A percentile compares a stretch with the other conserved stretches of the same genome.
Conservation (phyloP, 2,329 filamentous ascomycete species). For the Pyricularia grisea region DNA sequence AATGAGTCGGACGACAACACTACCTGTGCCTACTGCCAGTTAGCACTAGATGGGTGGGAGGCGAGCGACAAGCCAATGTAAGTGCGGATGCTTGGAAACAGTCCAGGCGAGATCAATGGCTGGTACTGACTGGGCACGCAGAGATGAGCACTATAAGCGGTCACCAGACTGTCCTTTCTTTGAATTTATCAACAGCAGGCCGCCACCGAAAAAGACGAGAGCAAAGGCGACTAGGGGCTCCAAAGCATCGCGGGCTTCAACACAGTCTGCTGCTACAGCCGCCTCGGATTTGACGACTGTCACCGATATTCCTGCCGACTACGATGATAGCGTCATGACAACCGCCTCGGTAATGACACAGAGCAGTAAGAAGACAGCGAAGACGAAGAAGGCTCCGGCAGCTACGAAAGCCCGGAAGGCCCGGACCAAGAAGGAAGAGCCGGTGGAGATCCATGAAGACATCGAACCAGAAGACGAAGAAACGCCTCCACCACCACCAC, state of each 20-base stretch:
- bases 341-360: slow-evolving; percentile 49
- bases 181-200: slow-evolving; percentile 49
- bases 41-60: slow-evolving; percentile 93
- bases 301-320: slow-evolving; percentile 35
- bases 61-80: slow-evolving; percentile 80
- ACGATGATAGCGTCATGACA: slow-evolving; percentile 51
- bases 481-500: slow-evolving; percentile 21
- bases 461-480: slow-evolving; percentile 18
- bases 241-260: slow-evolving; percentile 58
- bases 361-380: slow-evolving; percentile 38
- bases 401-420: slow-evolving; percentile 35
- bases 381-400: slow-evolving; percentile 45
- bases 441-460: slow-evolving; percentile 34
- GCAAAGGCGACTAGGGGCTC: slow-evolving; percentile 47
- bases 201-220: slow-evolving; percentile 40
- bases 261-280: slow-evolving; percentile 43
- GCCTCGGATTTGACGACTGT: slow-evolving; percentile 39
- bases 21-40: slow-evolving; percentile 81
- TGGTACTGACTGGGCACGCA: slow-evolving; percentile 22
- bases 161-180: slow-evolving; percentile 80
- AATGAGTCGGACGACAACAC: slow-evolving; percentile 79
- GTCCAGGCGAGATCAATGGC: background rate
- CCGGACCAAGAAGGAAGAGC: slow-evolving; percentile 43
- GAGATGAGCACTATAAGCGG: slow-evolving; percentile 77
- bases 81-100: slow-evolving; percentile 18